Percentiles rank a stretch among this genome's conserved stretches.
Conservation (phyloP, 192 early-diverging fungal species). For the Pilobolus umbonatus region DNA sequence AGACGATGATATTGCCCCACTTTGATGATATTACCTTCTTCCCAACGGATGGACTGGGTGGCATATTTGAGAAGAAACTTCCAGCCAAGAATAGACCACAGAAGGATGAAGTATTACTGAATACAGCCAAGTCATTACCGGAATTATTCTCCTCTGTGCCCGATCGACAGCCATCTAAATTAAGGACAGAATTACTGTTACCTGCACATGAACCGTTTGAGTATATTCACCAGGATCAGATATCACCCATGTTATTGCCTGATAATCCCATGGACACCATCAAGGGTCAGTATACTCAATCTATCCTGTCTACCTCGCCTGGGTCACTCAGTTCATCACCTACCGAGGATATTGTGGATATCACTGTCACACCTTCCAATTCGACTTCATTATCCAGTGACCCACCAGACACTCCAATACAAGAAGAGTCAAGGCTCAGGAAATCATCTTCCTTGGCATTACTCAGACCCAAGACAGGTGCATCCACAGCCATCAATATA, state of each 20-base stretch:
- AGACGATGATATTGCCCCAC: slow-evolving; percentile 81
- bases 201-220: background rate
- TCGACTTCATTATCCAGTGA: background rate
- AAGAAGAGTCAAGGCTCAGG: background rate
- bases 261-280: background rate
- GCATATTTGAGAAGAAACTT: slow-evolving; percentile 49
- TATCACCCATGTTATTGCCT: background rate
- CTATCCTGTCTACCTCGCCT: background rate
- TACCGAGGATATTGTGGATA: background rate
- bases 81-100: background rate
- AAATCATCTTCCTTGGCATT: slow-evolving; percentile 14
- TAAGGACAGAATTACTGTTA: background rate
- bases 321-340: background rate
- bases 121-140: slow-evolving; percentile 19
- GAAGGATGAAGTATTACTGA: slow-evolving; percentile 3
- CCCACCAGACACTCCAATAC: background rate
- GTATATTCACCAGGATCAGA: background rate
- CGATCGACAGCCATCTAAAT: background rate
- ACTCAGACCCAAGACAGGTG: slow-evolving; percentile 15
- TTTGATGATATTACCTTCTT: slow-evolving; percentile 90
- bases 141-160: slow-evolving; percentile 15
- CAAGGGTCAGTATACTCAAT: background rate
- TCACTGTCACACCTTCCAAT: background rate
- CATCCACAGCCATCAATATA: slow-evolving; percentile 22
- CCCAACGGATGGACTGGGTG: slow-evolving; percentile 52